These are phyloP conservation scores for Elaeis oleifera DNA, from an alignment of 202 grass and related monocot species.

Conservation along the genomic window DNA sequence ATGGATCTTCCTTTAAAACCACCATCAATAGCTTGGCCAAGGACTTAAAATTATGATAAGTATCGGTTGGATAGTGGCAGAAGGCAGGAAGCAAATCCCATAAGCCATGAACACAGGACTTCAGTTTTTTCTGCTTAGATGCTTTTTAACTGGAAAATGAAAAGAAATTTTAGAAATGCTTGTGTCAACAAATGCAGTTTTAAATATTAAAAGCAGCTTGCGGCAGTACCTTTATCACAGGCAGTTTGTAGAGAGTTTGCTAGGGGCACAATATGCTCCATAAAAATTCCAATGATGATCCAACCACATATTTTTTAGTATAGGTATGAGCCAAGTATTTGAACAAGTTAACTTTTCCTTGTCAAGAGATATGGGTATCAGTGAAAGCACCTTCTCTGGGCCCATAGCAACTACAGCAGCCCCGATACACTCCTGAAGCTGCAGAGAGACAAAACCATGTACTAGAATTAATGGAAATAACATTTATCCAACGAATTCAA, in stretches of 20 bases:
- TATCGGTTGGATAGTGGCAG: conserved; percentile 66
- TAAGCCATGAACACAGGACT: conserved; percentile 42
- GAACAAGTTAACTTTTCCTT: conserved; percentile 50
- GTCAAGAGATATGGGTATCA: conserved; percentile 63
- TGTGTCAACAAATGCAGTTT: not conserved
- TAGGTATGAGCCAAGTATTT: conserved; percentile 84
- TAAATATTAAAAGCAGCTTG: not conserved
- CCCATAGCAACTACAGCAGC: conserved; percentile 76
- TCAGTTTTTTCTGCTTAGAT: conserved; percentile 37
- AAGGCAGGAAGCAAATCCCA: conserved; percentile 88
- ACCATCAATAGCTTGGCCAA: conserved; percentile 61
- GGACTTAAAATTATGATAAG: conserved; percentile 45
- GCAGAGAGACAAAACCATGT: conserved; percentile 17
- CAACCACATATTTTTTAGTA: conserved; percentile 70
- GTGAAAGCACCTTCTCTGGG: conserved; percentile 59
- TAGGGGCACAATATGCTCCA: conserved; percentile 65
- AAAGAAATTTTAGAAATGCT: conserved; percentile 21
- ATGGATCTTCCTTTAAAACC: conserved; percentile 42
- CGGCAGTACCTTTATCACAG: conserved; percentile 40
- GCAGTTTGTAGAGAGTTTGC: conserved; percentile 50
- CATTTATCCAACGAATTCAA: too few relatives aligned
- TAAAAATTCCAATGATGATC: conserved; percentile 51
- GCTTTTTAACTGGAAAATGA: conserved; percentile 48
- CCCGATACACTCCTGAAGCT: conserved; percentile 86
- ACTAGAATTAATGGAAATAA: too few relatives aligned